These are phyloP conservation scores for Senna tora DNA, from an alignment of 306 rosid species.

Conservation along the genomic window DNA sequence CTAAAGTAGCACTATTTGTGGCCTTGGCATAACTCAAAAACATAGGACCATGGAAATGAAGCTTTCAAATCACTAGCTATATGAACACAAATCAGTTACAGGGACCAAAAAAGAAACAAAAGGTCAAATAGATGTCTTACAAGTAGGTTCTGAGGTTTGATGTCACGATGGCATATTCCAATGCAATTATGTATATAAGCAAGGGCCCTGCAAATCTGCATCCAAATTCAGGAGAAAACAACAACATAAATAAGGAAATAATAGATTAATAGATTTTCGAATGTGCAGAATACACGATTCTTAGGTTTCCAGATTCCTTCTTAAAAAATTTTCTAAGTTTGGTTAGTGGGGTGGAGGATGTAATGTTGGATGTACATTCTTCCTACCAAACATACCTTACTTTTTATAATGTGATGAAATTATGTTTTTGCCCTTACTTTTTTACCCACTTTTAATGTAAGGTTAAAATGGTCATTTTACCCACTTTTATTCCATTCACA, in stretches of 20 bases:
- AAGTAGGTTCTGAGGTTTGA: slow-evolving; percentile 97
- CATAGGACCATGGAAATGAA: not conserved
- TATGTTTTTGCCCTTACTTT: too few relatives aligned
- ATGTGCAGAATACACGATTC: slow-evolving; percentile 12
- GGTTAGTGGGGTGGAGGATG: too few relatives aligned
- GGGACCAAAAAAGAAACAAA: slow-evolving; percentile 15
- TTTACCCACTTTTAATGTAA: too few relatives aligned
- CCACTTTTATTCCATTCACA: too few relatives aligned
- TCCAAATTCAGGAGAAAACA: slow-evolving; percentile 33
- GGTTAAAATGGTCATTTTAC: too few relatives aligned
- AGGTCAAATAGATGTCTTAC: slow-evolving; percentile 53
- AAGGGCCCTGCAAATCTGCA: slow-evolving; percentile 98
- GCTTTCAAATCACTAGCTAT: not conserved
- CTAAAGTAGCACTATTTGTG: slow-evolving; percentile 4
- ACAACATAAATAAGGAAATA: slow-evolving; percentile 25
- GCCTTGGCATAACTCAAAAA: not conserved
- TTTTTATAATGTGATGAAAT: too few relatives aligned
- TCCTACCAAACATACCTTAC: too few relatives aligned
- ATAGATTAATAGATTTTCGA: slow-evolving; percentile 7
- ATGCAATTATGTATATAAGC: slow-evolving; percentile 96
- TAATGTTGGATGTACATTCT: too few relatives aligned
- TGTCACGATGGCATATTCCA: slow-evolving; percentile 97
- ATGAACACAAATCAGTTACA: slow-evolving; percentile 2
- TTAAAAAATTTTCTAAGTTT: not conserved
- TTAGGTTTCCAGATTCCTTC: slow-evolving; percentile 6